phyloP scores from a whole-genome alignment of 2,329 filamentous ascomycete species.

The Fonsecaea multimorphosa region DNA sequence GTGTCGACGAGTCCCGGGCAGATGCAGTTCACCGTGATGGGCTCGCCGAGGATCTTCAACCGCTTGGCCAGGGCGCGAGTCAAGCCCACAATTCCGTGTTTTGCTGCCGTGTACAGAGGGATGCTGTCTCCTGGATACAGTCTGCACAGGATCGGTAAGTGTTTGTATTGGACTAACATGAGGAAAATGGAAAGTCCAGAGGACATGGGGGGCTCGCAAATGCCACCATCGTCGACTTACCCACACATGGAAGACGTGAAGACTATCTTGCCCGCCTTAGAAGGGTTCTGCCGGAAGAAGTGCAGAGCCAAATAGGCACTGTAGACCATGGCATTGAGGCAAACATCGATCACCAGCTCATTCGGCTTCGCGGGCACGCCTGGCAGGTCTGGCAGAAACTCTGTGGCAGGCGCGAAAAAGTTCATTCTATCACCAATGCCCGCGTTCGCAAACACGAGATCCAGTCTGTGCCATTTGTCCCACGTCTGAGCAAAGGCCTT shows the following conservation, averaged over 20 bases:
- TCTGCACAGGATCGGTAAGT: conserved; percentile 2
- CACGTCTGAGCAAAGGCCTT: conserved; percentile 15
- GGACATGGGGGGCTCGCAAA: neutral
- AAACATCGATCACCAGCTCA: conserved; percentile 22
- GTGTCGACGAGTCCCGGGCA: conserved; percentile 19
- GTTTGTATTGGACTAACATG: neutral
- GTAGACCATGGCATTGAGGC: conserved; percentile 22
- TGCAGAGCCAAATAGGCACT: conserved; percentile 19
- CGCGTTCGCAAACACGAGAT: conserved; percentile 18
- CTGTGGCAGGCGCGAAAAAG: conserved; percentile 8
- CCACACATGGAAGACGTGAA: conserved; percentile 21
- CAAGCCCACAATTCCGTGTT: conserved; percentile 15
- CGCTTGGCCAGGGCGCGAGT: conserved; percentile 16
- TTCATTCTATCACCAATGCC: conserved; percentile 16
- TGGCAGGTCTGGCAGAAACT: conserved; percentile 1
- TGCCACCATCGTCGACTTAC: neutral
- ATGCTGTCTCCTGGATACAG: conserved; percentile 20
- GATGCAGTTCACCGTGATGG: conserved; percentile 20
- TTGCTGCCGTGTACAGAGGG: conserved; percentile 14
- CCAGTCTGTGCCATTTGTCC: conserved; percentile 15
- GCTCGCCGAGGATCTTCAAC: conserved; percentile 4
- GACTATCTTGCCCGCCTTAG: conserved; percentile 20
- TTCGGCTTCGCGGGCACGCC: conserved; percentile 10
- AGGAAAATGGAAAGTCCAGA: neutral
- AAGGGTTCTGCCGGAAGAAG: conserved; percentile 20